Conservation (phyloP, 202 grass and related monocot species). For the Zizania palustris region DNA sequence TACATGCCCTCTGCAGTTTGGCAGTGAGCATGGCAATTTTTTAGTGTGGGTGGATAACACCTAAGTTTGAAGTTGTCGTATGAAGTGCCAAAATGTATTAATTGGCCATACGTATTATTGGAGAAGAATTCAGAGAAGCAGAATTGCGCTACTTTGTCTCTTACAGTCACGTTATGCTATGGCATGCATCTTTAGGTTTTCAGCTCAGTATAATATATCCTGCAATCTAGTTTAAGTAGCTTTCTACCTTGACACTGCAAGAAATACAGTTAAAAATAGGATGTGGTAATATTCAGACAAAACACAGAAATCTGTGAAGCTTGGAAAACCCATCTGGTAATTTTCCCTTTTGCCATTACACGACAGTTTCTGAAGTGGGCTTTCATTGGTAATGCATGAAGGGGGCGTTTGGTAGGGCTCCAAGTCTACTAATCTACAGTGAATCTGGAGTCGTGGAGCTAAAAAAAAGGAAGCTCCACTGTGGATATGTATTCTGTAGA, state of each 20-base stretch:
- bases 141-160: not conserved
- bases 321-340: not conserved
- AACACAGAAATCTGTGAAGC: not conserved
- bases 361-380: not conserved
- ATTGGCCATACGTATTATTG: not conserved
- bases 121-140: not conserved
- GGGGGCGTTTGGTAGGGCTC: no score
- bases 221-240: no score
- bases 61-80: not conserved
- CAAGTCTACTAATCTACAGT: no score
- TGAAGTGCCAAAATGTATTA: not conserved
- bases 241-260: not conserved
- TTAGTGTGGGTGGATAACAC: not conserved
- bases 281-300: not conserved
- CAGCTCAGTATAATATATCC: not conserved
- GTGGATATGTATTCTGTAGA: no score
- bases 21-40: not conserved
- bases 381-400: not conserved
- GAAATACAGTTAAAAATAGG: no score
- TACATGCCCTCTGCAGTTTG: not conserved
- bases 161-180: not conserved
- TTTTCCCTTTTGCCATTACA: no score
- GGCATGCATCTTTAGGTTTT: not conserved
- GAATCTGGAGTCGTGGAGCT: no score
- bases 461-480: no score